Evolutionary conservation across 139 green algal genomes (phyloP).

Genomic region (Mesotaenium endlicherianum): DNA sequence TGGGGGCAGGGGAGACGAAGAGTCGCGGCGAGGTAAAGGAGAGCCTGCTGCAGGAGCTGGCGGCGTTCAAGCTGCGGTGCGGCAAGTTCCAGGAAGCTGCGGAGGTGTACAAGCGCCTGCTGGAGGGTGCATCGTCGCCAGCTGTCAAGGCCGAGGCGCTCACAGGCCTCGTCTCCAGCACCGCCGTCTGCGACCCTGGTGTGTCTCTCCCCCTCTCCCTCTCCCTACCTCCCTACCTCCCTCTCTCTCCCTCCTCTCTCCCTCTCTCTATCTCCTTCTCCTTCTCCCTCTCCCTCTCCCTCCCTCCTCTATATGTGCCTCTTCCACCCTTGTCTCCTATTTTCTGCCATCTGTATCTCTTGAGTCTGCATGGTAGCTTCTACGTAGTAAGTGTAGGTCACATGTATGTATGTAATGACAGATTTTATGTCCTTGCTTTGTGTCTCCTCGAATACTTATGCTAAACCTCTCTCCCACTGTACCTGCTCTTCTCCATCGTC

Average conservation of each 20-base stretch:
- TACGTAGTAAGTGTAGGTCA: too few species aligned
- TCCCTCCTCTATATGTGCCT: not conserved
- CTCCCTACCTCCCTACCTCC: not conserved
- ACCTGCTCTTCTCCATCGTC: too few species aligned
- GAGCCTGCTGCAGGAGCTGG: not conserved
- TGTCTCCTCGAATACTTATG: too few species aligned
- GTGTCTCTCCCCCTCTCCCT: not conserved
- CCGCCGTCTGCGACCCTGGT: slow-evolving; percentile 39
- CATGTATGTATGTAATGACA: too few species aligned
- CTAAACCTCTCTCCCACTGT: too few species aligned
- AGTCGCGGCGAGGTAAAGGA: too few species aligned
- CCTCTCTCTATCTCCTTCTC: not conserved
- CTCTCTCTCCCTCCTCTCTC: not conserved
- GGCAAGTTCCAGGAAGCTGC: not conserved
- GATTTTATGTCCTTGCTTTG: too few species aligned
- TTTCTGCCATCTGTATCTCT: too few species aligned
- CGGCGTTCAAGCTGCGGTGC: slow-evolving; percentile 33
- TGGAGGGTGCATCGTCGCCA: not conserved
- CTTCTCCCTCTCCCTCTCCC: not conserved
- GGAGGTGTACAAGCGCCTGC: not conserved
- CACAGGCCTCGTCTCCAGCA: slow-evolving; percentile 37
- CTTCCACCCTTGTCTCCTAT: slow-evolving; percentile 10
- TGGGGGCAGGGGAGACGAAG: too few species aligned
- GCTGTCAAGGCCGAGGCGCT: slow-evolving; percentile 17
- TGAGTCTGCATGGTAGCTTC: too few species aligned